phyloP scores from a whole-genome alignment of 768 basidiomycete genomes.

The Sporobolomyces roseus region DNA sequence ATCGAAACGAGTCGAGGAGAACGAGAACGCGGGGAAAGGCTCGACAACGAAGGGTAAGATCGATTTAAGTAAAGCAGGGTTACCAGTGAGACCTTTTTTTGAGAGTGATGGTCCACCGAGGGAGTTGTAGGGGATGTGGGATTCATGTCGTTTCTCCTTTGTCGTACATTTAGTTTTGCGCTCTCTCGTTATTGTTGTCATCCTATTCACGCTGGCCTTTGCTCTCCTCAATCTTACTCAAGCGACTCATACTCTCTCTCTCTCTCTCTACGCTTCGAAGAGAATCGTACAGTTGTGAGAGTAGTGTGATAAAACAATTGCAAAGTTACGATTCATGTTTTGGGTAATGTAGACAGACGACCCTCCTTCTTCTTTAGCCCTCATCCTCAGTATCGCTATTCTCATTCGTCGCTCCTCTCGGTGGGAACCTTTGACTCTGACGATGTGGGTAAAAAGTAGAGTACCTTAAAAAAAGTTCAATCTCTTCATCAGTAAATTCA shows the following conservation, averaged over 20 bases:
- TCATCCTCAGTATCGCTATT: too few relatives aligned
- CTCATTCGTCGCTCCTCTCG: too few relatives aligned
- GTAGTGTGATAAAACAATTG: too few relatives aligned
- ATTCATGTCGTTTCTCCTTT: neutral
- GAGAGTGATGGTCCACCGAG: slow-evolving; percentile 18
- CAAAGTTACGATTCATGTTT: too few relatives aligned
- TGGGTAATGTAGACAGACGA: too few relatives aligned
- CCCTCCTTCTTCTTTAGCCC: too few relatives aligned
- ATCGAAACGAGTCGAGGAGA: neutral
- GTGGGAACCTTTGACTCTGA: too few relatives aligned
- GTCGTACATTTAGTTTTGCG: neutral
- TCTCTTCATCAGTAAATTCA: too few relatives aligned
- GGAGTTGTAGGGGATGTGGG: slow-evolving; percentile 13
- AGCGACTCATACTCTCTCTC: neutral
- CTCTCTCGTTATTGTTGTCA: neutral
- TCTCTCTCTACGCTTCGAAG: neutral
- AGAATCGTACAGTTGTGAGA: too few relatives aligned
- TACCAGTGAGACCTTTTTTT: slow-evolving; percentile 29
- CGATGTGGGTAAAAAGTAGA: too few relatives aligned
- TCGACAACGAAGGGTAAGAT: neutral
- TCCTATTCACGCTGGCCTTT: neutral
- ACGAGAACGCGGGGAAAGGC: neutral
- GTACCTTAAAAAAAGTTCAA: too few relatives aligned
- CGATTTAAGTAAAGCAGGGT: slow-evolving; percentile 13
- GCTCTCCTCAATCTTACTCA: too few relatives aligned